Evolutionary conservation across 202 grass and related monocot genomes (phyloP), one percentile per base, ranked within the genome.

Genomic region (Miscanthus sacchariflorus): DNA sequence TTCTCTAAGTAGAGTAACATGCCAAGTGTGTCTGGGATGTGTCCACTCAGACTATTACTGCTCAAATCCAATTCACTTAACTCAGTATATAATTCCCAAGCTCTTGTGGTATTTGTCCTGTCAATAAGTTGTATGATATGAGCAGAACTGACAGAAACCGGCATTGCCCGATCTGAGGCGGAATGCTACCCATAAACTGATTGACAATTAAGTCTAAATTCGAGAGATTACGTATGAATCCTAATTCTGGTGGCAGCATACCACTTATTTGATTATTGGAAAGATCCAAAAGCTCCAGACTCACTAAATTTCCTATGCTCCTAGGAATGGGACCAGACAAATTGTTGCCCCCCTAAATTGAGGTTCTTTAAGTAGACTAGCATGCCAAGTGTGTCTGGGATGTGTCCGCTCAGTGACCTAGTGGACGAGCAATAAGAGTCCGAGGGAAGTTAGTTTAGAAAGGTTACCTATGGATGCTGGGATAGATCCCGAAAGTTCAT

Each of bases 191-290:
- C 0, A 23, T 5, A 19, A 93, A 2, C 0, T 5, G 40, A 44
- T 93, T 91, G 18, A n/a, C 23, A 15, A 87, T 90, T 40, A 94
- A 13, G 45, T 89, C 56, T 52, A 94, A 13, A 21, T 39, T 0
- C 0, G 12, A 14, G 15, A 89, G 56, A 13, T 9, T 15, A 23
- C 15, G 13, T 28, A 89, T 74, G 25, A 18, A 52, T 21, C 79
- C 83, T 15, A 91, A 5, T 4, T 78, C 28, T 36, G 5, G 52
- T 46, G 82, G 78, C 35, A 93, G 7, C 30, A 19, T 17, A 2
- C 49, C 49, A 52, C 49, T 52, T 52, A 52, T 52, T 52, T 2
- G 4, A 52, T 52, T 52, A 52, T 52, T 17, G 13, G 15, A 52
- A 52, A 52, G 49, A 52, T 18, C 15, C 49, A 52, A 52, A 52